phyloP scores from a whole-genome alignment of 129 eudicot genomes.

The Helianthus tuberosus region DNA sequence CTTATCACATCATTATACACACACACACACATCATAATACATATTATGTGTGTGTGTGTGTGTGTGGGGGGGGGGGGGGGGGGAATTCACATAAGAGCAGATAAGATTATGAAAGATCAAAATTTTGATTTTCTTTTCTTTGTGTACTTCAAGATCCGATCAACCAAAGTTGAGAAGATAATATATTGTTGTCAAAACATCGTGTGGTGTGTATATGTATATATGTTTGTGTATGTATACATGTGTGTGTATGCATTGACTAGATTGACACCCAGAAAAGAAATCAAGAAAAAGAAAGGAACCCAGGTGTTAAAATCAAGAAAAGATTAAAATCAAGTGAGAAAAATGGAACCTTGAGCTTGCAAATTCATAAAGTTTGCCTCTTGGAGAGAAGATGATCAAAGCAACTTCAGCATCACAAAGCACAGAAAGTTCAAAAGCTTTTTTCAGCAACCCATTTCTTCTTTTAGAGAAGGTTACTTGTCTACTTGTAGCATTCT shows the following conservation, averaged over 20 bases:
- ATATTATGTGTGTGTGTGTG: not conserved
- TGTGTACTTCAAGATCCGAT: conserved; percentile 15
- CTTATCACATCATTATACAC: not conserved
- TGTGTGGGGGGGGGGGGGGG: too few species aligned
- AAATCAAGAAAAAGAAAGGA: conserved; percentile 7
- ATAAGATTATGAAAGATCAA: not conserved
- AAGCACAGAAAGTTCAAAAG: conserved; percentile 84
- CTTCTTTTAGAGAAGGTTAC: conserved; percentile 85
- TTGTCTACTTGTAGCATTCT: conserved; percentile 88
- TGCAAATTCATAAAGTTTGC: conserved; percentile 88
- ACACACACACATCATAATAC: not conserved
- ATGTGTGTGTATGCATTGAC: not conserved
- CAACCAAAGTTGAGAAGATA: conserved; percentile 7
- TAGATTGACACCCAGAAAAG: conserved; percentile 12
- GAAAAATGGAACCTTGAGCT: conserved; percentile 66
- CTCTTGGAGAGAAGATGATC: conserved; percentile 87
- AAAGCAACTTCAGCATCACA: conserved; percentile 92
- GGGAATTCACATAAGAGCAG: not conserved
- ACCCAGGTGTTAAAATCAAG: conserved; percentile 5
- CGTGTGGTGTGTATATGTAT: not conserved
- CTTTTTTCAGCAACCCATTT: conserved; percentile 80
- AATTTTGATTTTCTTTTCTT: conserved; percentile 11
- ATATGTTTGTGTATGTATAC: not conserved
- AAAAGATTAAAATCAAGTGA: conserved; percentile 16
- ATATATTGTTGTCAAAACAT: not conserved